Percentiles rank a stretch among this genome's conserved stretches.
Evolutionary conservation across 352 stramenopile genomes (phyloP).

Genomic region (Phytophthora sp.): DNA sequence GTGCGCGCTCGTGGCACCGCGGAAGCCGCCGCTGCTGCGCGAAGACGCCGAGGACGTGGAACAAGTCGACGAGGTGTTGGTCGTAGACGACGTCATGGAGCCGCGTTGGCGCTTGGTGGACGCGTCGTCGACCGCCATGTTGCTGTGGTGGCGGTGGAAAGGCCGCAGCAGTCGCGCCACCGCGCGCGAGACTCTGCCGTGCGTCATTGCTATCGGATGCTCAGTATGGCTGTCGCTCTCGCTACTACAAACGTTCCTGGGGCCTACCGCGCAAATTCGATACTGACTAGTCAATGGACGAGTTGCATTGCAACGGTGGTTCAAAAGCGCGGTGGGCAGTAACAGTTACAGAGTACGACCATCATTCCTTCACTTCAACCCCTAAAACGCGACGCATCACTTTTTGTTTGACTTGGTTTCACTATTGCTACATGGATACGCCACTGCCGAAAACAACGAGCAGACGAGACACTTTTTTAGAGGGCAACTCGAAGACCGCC

Average conservation of each 20-base stretch:
- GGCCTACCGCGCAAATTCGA: constrained; percentile 21
- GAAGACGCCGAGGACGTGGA: constrained; percentile 40
- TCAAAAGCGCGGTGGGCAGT: background rate
- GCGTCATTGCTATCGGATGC: constrained; percentile 24
- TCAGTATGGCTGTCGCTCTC: background rate
- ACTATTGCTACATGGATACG: constrained; percentile 17
- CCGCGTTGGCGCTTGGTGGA: constrained; percentile 21
- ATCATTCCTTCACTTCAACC: constrained; percentile 34
- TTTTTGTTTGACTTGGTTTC: constrained; percentile 8
- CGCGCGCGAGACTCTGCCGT: constrained; percentile 46
- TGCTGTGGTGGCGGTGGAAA: constrained; percentile 42
- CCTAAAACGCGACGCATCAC: constrained; percentile 14
- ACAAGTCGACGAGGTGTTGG: constrained; percentile 34
- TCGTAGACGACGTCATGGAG: constrained; percentile 28
- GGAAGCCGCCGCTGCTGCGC: constrained; percentile 24
- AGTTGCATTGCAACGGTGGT: no score
- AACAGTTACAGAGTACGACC: constrained; percentile 24
- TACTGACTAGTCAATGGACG: constrained; percentile 20
- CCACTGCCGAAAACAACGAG: constrained; percentile 13
- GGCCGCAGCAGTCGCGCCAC: constrained; percentile 46
- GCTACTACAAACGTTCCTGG: no score
- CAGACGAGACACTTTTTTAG: constrained; percentile 10
- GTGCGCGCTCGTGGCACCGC: constrained; percentile 2
- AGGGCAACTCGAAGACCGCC: background rate
- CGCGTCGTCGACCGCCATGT: constrained; percentile 7